These are phyloP conservation scores for Psilocybe subaeruginosa DNA, from an alignment of 768 basidiomycete genomes.

Conservation along the genomic window DNA sequence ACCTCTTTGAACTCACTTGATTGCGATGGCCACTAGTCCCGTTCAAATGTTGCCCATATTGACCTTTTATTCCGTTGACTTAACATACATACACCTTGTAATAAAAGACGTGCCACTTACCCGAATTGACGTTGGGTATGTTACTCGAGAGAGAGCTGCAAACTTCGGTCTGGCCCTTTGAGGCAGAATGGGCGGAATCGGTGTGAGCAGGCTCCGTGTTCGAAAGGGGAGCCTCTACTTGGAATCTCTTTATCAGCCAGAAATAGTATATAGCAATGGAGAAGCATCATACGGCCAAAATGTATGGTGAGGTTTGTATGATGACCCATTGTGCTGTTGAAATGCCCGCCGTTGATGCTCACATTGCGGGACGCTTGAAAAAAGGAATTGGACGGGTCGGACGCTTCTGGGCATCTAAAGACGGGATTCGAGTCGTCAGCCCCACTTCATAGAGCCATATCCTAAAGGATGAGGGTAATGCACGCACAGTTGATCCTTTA, in stretches of 20 bases:
- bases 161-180: neutral
- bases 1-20: too few relatives aligned
- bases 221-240: neutral
- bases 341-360: neutral
- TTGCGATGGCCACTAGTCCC: too few relatives aligned
- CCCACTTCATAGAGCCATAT: too few relatives aligned
- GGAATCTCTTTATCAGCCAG: neutral
- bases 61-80: too few relatives aligned
- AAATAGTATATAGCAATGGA: neutral
- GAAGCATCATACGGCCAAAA: neutral
- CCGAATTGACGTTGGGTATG: too few relatives aligned
- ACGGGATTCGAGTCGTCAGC: neutral
- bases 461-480: too few relatives aligned
- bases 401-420: neutral
- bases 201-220: neutral
- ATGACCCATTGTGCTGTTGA: slow-evolving; percentile 1
- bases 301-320: neutral
- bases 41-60: too few relatives aligned
- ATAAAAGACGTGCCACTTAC: too few relatives aligned
- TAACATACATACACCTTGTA: too few relatives aligned
- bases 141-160: too few relatives aligned
- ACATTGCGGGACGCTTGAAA: neutral
- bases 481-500: too few relatives aligned
- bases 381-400: neutral
- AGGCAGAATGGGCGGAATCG: too few relatives aligned